phyloP scores from a whole-genome alignment of 768 basidiomycete species.

The Psilocybe subaeruginosa region DNA sequence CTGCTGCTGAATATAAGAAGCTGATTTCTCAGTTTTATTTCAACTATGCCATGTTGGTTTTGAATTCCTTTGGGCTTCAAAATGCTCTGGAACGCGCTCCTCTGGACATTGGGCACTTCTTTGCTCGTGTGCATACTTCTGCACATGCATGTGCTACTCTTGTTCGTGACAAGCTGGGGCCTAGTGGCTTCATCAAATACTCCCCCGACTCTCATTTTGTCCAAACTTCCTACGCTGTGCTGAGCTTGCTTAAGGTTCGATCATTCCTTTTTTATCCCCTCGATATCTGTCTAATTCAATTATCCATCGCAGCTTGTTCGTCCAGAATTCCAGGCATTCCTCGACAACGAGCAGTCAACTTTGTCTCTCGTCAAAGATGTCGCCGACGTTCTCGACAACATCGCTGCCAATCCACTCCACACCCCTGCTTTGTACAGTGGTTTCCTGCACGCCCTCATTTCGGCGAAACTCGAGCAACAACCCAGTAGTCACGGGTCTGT shows the following conservation, averaged over 20 bases:
- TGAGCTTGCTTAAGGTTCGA: slow-evolving; percentile 88
- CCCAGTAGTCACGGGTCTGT: slow-evolving; percentile 9
- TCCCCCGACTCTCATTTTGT: slow-evolving; percentile 92
- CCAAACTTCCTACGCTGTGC: slow-evolving; percentile 88
- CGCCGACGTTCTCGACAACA: slow-evolving; percentile 75
- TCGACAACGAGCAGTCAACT: slow-evolving; percentile 74
- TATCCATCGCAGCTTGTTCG: slow-evolving; percentile 64
- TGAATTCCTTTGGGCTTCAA: slow-evolving; percentile 96
- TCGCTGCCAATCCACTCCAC: slow-evolving; percentile 79
- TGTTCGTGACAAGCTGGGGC: slow-evolving; percentile 79
- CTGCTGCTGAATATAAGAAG: slow-evolving; percentile 44
- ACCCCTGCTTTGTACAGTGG: slow-evolving; percentile 89
- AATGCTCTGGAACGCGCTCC: slow-evolving; percentile 84
- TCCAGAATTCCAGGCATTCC: slow-evolving; percentile 78
- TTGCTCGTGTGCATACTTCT: slow-evolving; percentile 73
- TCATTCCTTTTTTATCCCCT: neutral
- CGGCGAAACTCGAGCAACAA: slow-evolving; percentile 44
- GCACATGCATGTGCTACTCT: slow-evolving; percentile 72
- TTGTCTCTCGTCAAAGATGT: slow-evolving; percentile 77
- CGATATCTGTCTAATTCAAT: slow-evolving; percentile 1
- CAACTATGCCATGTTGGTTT: slow-evolving; percentile 83
- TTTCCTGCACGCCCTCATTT: slow-evolving; percentile 79
- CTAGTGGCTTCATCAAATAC: slow-evolving; percentile 77
- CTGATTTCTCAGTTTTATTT: slow-evolving; percentile 74
- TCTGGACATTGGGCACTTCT: slow-evolving; percentile 82